Evolutionary conservation across 345 rosid species (phyloP).

Genomic region (Brassica juncea): DNA sequence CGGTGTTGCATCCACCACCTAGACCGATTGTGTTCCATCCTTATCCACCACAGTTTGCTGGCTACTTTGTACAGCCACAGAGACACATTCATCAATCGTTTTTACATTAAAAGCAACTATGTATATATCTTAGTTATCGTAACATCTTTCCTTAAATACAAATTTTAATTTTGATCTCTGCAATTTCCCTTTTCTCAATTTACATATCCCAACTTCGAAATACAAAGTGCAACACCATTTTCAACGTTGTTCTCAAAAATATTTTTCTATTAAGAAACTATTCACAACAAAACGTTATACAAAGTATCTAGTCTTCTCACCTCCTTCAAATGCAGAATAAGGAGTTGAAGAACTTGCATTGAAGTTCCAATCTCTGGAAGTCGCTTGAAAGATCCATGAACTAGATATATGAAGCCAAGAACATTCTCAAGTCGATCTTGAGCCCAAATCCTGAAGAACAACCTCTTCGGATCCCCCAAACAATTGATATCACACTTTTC

Average conservation of each 20-base stretch:
- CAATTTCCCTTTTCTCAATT: neutral
- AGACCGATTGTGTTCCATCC: neutral
- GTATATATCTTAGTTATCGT: neutral
- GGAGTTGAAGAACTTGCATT: constrained; percentile 52
- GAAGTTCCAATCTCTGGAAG: constrained; percentile 65
- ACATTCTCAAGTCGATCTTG: too few relatives aligned
- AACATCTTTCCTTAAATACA: too few relatives aligned
- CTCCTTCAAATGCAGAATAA: constrained; percentile 16
- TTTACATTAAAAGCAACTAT: neutral
- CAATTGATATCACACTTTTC: too few relatives aligned
- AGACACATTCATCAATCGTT: neutral
- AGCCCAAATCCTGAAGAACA: too few relatives aligned
- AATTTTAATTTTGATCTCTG: neutral
- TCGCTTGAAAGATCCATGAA: constrained; percentile 56
- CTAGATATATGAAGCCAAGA: too few relatives aligned
- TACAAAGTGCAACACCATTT: neutral
- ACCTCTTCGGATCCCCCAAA: too few relatives aligned
- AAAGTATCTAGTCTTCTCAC: constrained; percentile 40
- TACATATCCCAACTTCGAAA: neutral
- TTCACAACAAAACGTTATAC: neutral
- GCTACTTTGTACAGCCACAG: constrained; percentile 1
- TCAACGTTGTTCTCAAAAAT: neutral
- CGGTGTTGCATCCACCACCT: neutral
- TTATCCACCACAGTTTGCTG: neutral
- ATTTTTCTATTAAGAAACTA: neutral